phyloP scores from a whole-genome alignment of 257 asterid genomes.

The Echites panduratus region DNA sequence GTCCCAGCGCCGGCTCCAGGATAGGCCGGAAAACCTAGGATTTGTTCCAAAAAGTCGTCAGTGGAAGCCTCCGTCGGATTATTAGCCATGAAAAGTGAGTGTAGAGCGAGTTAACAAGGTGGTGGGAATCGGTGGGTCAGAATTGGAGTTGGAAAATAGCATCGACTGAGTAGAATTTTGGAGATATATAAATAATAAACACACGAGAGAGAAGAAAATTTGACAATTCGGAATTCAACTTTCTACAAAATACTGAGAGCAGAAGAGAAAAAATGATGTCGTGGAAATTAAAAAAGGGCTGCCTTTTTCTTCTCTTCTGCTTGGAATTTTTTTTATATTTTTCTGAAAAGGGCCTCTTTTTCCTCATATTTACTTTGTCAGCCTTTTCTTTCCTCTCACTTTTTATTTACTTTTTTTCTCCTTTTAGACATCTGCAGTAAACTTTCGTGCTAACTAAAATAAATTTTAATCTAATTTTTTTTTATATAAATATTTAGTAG shows the following conservation, averaged over 20 bases:
- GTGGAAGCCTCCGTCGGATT: conserved; percentile 64
- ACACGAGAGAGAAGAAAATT: conserved; percentile 9
- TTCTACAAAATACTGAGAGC: conserved; percentile 29
- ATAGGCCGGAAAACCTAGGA: conserved; percentile 68
- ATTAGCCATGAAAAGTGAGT: conserved; percentile 53
- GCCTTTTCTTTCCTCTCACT: background rate
- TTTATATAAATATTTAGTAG: too few relatives aligned
- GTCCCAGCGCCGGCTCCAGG: conserved; percentile 28
- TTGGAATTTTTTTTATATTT: conserved; percentile 5
- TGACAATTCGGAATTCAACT: conserved; percentile 13
- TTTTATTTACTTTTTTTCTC: background rate
- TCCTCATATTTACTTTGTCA: conserved; percentile 6
- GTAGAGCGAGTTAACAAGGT: conserved; percentile 12
- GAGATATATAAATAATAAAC: background rate
- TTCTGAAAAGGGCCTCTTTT: conserved; percentile 16
- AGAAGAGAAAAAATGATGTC: background rate
- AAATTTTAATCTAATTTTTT: too few relatives aligned
- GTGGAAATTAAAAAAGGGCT: conserved; percentile 12
- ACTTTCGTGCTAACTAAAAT: background rate
- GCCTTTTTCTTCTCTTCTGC: conserved; percentile 11
- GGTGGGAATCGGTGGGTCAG: conserved; percentile 10
- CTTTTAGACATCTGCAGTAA: background rate
- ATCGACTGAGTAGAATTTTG: conserved; percentile 5
- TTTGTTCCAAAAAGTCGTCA: conserved; percentile 90
- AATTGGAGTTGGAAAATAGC: conserved; percentile 11